Evolutionary conservation across 257 asterid genomes (phyloP).

Genomic region (Gardenia jasminoides): DNA sequence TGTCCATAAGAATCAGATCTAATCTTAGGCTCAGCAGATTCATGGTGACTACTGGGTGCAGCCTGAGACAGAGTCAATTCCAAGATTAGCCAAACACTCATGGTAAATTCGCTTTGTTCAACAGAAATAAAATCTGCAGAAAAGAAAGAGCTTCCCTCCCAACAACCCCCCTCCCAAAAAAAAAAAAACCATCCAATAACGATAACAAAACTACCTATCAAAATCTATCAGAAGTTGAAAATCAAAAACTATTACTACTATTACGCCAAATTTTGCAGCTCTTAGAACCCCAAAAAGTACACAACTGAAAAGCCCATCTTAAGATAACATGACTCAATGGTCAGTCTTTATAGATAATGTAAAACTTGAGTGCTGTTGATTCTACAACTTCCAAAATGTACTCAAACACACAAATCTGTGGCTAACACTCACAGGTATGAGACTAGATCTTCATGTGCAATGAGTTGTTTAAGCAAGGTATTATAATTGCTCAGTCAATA

Average conservation of each 20-base stretch:
- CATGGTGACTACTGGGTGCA: constrained; percentile 31
- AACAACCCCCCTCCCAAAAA: background rate
- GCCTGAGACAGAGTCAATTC: constrained; percentile 23
- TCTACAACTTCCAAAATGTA: background rate
- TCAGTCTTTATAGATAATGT: too few relatives aligned
- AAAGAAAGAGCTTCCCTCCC: background rate
- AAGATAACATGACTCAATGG: background rate
- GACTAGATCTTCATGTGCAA: background rate
- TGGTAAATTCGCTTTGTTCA: background rate
- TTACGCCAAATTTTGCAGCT: background rate
- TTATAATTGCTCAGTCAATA: background rate
- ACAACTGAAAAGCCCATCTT: background rate
- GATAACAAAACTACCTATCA: background rate
- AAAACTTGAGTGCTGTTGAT: background rate
- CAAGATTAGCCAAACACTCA: background rate
- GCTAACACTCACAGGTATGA: background rate
- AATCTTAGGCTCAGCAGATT: constrained; percentile 32
- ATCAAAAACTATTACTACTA: background rate
- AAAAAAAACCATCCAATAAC: background rate
- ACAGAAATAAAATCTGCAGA: background rate
- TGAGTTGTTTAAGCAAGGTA: background rate
- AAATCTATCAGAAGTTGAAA: background rate
- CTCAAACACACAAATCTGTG: background rate
- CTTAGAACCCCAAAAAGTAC: background rate
- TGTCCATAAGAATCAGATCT: constrained; percentile 38